A percentile compares a stretch with the other conserved stretches of the same genome.
Conservation (phyloP, 345 rosid genomes). For the Linum trigynum region DNA sequence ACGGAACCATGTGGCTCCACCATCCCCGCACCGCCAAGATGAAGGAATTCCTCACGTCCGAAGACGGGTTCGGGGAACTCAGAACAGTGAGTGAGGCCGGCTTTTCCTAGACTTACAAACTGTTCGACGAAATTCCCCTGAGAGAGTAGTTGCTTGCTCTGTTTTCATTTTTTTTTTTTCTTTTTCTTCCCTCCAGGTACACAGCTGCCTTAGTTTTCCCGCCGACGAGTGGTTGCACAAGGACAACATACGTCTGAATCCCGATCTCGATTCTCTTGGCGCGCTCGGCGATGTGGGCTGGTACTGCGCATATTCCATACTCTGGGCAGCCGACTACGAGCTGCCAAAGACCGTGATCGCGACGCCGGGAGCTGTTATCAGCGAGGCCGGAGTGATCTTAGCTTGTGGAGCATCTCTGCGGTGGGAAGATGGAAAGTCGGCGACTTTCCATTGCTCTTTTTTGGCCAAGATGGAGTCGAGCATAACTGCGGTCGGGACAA, state of each 20-base stretch:
- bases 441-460: slow-evolving; percentile 67
- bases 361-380: slow-evolving; percentile 35
- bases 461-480: slow-evolving; percentile 60
- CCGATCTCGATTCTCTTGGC: slow-evolving; percentile 74
- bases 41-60: slow-evolving; percentile 38
- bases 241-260: slow-evolving; percentile 64
- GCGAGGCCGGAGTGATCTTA: slow-evolving; percentile 54
- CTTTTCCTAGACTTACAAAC: too few relatives aligned
- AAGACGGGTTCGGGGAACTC: slow-evolving; percentile 49
- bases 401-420: slow-evolving; percentile 59
- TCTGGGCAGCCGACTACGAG: slow-evolving; percentile 49
- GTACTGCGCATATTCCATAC: slow-evolving; percentile 53
- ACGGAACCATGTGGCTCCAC: slow-evolving; percentile 89
- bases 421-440: slow-evolving; percentile 58
- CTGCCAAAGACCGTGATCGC: slow-evolving; percentile 56
- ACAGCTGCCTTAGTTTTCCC: slow-evolving; percentile 47
- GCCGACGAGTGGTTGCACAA: slow-evolving; percentile 43
- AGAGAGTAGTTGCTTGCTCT: not conserved
- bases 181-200: slow-evolving; percentile 29
- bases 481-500: slow-evolving; percentile 60
- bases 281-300: slow-evolving; percentile 86
- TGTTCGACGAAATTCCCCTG: too few relatives aligned
- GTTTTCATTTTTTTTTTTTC: not conserved
- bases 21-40: slow-evolving; percentile 52
- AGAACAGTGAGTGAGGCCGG: slow-evolving; percentile 28